These are phyloP conservation scores for Rauvolfia tetraphylla DNA, from an alignment of 257 asterid species.

Conservation along the genomic window DNA sequence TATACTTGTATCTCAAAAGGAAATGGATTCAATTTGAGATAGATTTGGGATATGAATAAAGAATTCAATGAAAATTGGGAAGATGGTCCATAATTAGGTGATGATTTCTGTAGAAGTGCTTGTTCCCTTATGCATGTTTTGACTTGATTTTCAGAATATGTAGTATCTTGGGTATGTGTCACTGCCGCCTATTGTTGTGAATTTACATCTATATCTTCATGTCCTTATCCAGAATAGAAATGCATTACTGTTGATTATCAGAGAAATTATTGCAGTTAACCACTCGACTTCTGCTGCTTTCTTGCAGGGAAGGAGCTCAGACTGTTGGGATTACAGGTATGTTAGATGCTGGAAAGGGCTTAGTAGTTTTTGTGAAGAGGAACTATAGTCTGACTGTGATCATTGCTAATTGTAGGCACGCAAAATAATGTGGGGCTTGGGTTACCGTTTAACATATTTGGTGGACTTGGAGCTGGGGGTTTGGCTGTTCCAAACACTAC, in stretches of 20 bases:
- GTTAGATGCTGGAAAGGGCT: not conserved
- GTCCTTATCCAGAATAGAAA: not conserved
- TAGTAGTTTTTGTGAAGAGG: not conserved
- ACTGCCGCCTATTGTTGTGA: not conserved
- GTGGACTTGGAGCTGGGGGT: constrained; percentile 55
- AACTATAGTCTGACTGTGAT: not conserved
- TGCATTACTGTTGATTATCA: not conserved
- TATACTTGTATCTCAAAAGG: not conserved
- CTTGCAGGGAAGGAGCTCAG: not conserved
- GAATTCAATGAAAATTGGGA: not conserved
- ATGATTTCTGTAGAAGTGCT: not conserved
- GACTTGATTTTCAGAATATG: not conserved
- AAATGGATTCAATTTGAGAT: not conserved
- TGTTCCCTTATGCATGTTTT: not conserved
- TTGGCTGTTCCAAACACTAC: constrained; percentile 32
- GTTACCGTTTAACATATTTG: constrained; percentile 51
- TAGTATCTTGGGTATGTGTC: not conserved
- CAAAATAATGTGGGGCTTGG: not conserved
- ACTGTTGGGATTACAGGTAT: constrained; percentile 1
- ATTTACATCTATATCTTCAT: not conserved
- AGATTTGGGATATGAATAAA: not conserved
- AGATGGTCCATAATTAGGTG: not conserved
- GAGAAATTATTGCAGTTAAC: not conserved
- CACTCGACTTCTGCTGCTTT: not conserved
- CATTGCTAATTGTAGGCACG: not conserved